Evolutionary conservation across 768 basidiomycete species (phyloP).

Genomic region (Leccinum rimulosum): DNA sequence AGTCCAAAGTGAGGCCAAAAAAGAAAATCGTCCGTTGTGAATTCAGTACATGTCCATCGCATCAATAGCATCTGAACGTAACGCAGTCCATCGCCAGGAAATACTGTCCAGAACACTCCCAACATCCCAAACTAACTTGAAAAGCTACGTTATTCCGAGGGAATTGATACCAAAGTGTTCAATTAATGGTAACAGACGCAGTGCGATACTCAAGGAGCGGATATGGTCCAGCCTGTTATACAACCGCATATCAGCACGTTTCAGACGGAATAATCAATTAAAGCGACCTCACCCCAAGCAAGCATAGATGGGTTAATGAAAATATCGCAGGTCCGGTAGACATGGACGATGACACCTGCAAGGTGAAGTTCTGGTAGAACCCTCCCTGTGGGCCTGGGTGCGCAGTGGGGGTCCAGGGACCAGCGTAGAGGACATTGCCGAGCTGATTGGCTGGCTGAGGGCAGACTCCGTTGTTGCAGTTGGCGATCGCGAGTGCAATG

Average conservation of each 20-base stretch:
- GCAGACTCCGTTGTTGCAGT: slow-evolving; percentile 21
- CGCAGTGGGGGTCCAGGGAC: slow-evolving; percentile 25
- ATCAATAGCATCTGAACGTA: no score
- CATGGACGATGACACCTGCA: slow-evolving; percentile 13
- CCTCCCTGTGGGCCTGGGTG: slow-evolving; percentile 14
- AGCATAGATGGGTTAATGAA: slow-evolving; percentile 29
- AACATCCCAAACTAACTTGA: background rate
- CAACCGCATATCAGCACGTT: background rate
- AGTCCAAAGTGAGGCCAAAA: background rate
- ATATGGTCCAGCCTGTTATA: slow-evolving; percentile 22
- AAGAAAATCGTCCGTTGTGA: background rate
- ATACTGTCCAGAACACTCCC: background rate
- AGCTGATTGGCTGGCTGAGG: slow-evolving; percentile 21
- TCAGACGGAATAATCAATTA: background rate
- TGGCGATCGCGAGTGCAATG: slow-evolving; percentile 27
- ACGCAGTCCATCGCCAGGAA: background rate
- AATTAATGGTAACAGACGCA: slow-evolving; percentile 5
- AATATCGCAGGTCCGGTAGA: slow-evolving; percentile 25
- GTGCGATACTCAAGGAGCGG: slow-evolving; percentile 32
- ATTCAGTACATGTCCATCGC: background rate
- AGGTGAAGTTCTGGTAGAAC: slow-evolving; percentile 29
- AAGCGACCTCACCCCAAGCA: slow-evolving; percentile 27
- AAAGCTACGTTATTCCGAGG: background rate
- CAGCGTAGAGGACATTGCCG: slow-evolving; percentile 29
- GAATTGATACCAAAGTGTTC: background rate